phyloP scores from a whole-genome alignment of 345 rosid genomes.

The Citrus australasica region DNA sequence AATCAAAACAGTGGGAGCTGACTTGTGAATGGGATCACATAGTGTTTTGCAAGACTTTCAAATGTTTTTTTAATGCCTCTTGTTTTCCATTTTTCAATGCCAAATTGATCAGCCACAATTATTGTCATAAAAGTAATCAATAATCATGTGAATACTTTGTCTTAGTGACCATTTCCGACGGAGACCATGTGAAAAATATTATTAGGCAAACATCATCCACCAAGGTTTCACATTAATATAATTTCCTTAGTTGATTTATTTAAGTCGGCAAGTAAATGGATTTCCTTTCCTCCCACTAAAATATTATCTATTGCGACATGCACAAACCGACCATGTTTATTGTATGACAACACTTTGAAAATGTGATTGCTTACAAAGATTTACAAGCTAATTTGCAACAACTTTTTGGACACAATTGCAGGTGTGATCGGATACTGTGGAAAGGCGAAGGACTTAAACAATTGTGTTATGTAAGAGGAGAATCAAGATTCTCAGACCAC shows the following conservation, averaged over 20 bases:
- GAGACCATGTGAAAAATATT: constrained; percentile 3
- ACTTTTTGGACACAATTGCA: constrained; percentile 20
- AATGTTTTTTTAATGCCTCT: not conserved
- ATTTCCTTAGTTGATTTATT: not conserved
- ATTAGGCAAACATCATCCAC: not conserved
- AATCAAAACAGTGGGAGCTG: constrained; percentile 1
- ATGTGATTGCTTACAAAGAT: not conserved
- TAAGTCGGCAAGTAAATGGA: constrained; percentile 1
- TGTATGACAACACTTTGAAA: not conserved
- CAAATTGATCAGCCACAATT: not conserved
- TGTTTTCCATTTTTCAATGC: constrained; percentile 9
- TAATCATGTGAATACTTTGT: not conserved
- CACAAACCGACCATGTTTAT: constrained; percentile 4
- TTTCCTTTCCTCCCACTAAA: not conserved
- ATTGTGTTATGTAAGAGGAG: constrained; percentile 69
- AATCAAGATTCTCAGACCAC: constrained; percentile 93
- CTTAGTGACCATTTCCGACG: not conserved
- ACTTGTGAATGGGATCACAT: not conserved
- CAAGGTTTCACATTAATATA: not conserved
- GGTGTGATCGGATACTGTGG: constrained; percentile 96
- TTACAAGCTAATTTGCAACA: not conserved
- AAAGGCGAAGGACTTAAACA: constrained; percentile 85
- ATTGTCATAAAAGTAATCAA: not conserved
- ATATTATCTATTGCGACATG: not conserved
- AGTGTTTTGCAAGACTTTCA: not conserved